Evolutionary conservation across 768 basidiomycete species (phyloP), one percentile per base, ranked within the genome.

Genomic region (Tricholoma bakamatsutake): DNA sequence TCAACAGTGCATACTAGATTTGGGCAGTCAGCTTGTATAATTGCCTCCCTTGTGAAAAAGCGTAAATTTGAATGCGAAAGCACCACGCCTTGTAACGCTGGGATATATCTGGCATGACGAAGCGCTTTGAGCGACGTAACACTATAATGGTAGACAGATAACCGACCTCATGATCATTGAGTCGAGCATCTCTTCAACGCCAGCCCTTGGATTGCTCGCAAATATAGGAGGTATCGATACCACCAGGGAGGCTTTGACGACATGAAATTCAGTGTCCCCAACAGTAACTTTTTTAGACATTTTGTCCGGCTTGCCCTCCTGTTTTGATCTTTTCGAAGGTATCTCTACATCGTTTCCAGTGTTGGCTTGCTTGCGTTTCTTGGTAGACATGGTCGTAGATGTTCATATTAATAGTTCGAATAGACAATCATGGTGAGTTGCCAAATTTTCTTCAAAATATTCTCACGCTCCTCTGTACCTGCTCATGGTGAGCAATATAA

Each of bases 111-210:
- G 54, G 31, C 40, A 57, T 53, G 31, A 46, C 40, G 8, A 52
- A 34, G 30, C 31, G 33, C 21, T 37, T 53, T 15, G 30, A 33
- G 39, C 11, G 21, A 48, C 28, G 18, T 11, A 27, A n/a, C 10
- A 51, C 3, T 4, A 45, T 17, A 35, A 31, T 8, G 33, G 18
- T 18, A 48, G 15, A 52, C 5, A 46, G 24, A 31, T 27, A 31
- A 71, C 81, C 62, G 65, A 94, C 95, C 90, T 84, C 95, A 98
- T 96, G 12, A 96, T 73, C 88, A 97, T 88, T 7, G 90, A 90
- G 69, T 98, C 93, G 15, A 98, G 74, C 82, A 94, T 85, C 71
- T 98, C 93, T 65, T 88, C 83, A 15, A 83, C 90, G 6, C 95
- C 95, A 39, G 70, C 74, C 9, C 79, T 74, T n/a, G 87, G 80